These are phyloP conservation scores for Tolypocladium guangdongense DNA, from an alignment of 2,329 filamentous ascomycete species.

Conservation along the genomic window DNA sequence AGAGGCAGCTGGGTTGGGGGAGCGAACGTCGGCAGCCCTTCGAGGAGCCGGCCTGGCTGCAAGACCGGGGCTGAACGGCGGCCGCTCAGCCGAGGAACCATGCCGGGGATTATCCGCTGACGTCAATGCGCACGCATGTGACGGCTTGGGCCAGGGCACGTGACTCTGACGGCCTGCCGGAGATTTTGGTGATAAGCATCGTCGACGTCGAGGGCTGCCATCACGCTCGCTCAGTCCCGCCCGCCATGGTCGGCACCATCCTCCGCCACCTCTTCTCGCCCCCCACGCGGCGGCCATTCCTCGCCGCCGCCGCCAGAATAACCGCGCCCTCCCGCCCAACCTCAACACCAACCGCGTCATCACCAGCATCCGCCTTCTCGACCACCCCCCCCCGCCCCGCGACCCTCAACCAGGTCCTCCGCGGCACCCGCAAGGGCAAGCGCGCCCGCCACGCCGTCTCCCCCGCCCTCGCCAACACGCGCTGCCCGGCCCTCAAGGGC, in stretches of 20 bases:
- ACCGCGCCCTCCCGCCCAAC: slow-evolving; percentile 9
- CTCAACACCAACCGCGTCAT: slow-evolving; percentile 6
- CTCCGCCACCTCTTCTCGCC: slow-evolving; percentile 24
- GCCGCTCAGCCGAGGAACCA: slow-evolving; percentile 15
- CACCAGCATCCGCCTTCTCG: slow-evolving; percentile 37
- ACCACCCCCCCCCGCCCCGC: slow-evolving; percentile 44
- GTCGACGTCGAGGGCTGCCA: background rate
- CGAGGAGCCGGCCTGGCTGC: background rate
- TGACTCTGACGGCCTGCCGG: background rate
- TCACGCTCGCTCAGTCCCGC: background rate
- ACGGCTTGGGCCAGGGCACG: background rate
- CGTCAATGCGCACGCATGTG: slow-evolving; percentile 1
- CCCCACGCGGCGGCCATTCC: slow-evolving; percentile 15
- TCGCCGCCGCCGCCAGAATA: slow-evolving; percentile 6
- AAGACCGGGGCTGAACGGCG: background rate
- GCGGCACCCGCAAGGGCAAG: slow-evolving; percentile 69
- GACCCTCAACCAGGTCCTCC: slow-evolving; percentile 64
- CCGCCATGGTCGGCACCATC: slow-evolving; percentile 24
- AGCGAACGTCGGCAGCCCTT: too few species aligned
- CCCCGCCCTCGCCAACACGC: slow-evolving; percentile 60
- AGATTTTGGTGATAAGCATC: background rate
- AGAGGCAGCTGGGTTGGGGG: background rate
- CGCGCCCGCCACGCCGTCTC: slow-evolving; percentile 77
- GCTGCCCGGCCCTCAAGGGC: slow-evolving; percentile 79
- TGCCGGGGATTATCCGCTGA: slow-evolving; percentile 1